Conservation (phyloP, 208 protist species). For the Wallacemonas collosoma region DNA sequence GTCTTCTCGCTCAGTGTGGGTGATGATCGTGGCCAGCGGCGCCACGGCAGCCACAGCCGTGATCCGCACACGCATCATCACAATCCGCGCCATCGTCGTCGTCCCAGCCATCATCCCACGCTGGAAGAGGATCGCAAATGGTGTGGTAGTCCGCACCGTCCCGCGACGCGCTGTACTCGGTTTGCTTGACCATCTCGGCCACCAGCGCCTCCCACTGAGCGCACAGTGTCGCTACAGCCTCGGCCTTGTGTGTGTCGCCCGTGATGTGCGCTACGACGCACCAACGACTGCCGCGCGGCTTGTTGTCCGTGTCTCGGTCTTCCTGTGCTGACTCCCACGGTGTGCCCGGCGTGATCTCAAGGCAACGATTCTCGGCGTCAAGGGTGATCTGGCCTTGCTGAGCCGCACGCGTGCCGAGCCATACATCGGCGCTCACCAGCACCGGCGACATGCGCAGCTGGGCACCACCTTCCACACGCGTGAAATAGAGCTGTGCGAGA, state of each 20-base stretch:
- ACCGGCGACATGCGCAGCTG: slow-evolving; percentile 21
- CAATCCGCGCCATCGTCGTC: slow-evolving; percentile 10
- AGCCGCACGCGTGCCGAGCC: slow-evolving; percentile 45
- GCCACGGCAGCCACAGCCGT: background rate
- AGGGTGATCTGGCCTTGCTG: slow-evolving; percentile 34
- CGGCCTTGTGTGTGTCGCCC: slow-evolving; percentile 24
- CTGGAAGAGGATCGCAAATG: slow-evolving; percentile 33
- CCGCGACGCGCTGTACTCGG: slow-evolving; percentile 31
- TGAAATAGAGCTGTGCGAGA: slow-evolving; percentile 33
- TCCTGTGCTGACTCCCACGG: slow-evolving; percentile 27
- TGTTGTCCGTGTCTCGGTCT: slow-evolving; percentile 3
- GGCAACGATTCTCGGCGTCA: slow-evolving; percentile 40
- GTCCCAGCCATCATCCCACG: slow-evolving; percentile 38
- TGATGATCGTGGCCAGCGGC: background rate
- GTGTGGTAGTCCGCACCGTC: slow-evolving; percentile 26
- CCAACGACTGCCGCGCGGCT: slow-evolving; percentile 22
- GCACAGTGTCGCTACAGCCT: slow-evolving; percentile 12
- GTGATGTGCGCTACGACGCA: slow-evolving; percentile 34
- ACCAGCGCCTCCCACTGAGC: slow-evolving; percentile 15
- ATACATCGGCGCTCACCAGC: slow-evolving; percentile 45
- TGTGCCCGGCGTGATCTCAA: slow-evolving; percentile 44
- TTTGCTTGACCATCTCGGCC: slow-evolving; percentile 22
- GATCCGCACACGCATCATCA: background rate
- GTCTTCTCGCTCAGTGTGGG: too few species aligned
- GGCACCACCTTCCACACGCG: slow-evolving; percentile 14